Percentiles rank a stretch among this genome's conserved stretches.
Evolutionary conservation across 148 eudicot species (phyloP).

Genomic region (Heliamphora exappendiculata): DNA sequence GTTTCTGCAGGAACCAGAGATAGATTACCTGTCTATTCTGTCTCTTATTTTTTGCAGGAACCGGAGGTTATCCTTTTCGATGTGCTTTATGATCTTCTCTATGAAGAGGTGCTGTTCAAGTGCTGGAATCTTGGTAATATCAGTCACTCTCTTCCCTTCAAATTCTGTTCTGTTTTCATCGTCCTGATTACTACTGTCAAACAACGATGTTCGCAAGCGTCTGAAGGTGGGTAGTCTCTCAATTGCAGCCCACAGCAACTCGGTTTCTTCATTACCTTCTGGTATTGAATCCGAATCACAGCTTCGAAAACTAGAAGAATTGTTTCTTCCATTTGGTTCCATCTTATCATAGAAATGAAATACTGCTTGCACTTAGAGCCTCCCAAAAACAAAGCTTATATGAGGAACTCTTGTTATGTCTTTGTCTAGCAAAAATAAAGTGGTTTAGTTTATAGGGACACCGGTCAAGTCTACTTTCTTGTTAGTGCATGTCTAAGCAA

Average conservation of each 20-base stretch:
- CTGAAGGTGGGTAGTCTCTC: constrained; percentile 22
- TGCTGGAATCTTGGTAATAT: constrained; percentile 21
- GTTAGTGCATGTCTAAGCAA: too few species aligned
- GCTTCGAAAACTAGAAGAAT: constrained; percentile 8
- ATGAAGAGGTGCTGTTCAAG: constrained; percentile 18
- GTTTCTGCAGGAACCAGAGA: neutral
- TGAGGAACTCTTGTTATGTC: neutral
- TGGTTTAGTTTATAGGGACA: too few species aligned
- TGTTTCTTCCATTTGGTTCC: constrained; percentile 15
- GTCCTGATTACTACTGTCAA: constrained; percentile 8
- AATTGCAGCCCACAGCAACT: constrained; percentile 23
- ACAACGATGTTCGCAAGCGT: constrained; percentile 17
- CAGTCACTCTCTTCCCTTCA: constrained; percentile 15
- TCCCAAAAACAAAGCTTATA: neutral
- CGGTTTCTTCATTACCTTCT: constrained; percentile 12
- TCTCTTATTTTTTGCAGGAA: constrained; percentile 16
- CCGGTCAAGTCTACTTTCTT: too few species aligned
- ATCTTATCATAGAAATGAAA: too few species aligned
- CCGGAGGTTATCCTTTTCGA: constrained; percentile 15
- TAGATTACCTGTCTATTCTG: constrained; percentile 19
- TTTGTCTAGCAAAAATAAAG: too few species aligned
- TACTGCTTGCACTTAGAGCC: neutral
- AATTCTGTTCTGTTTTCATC: constrained; percentile 6
- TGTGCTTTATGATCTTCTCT: constrained; percentile 22
- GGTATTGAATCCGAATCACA: constrained; percentile 12